A percentile compares a stretch with the other conserved stretches of the same genome.
Evolutionary conservation across 805 yeast genomes (phyloP).

Genomic region (Wickerhamomyces xylosicus): DNA sequence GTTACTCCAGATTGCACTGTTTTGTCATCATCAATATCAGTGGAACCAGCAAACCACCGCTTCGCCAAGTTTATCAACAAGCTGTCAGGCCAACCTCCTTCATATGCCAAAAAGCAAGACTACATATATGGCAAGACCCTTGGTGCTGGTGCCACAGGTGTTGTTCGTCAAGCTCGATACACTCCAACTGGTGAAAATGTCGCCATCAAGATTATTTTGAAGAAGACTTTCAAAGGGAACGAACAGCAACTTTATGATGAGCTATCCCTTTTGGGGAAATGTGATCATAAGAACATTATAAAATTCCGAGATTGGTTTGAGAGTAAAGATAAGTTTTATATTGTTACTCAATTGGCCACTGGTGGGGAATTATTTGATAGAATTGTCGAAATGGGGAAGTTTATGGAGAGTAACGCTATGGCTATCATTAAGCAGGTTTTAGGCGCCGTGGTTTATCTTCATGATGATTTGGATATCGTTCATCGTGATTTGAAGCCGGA

Average conservation of each 20-base stretch:
- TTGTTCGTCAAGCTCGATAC: conserved; percentile 68
- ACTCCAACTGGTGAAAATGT: conserved; percentile 53
- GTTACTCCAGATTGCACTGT: too few relatives aligned
- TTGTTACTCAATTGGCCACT: conserved; percentile 88
- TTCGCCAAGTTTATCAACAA: conserved; percentile 35
- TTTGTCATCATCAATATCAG: too few relatives aligned
- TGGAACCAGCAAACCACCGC: conserved; percentile 21
- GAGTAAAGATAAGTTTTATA: conserved; percentile 81
- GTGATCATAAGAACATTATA: conserved; percentile 83
- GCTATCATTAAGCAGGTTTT: conserved; percentile 63
- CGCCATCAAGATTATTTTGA: conserved; percentile 82
- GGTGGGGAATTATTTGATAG: conserved; percentile 95
- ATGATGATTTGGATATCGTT: conserved; percentile 57
- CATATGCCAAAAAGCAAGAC: conserved; percentile 53
- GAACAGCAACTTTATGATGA: conserved; percentile 76
- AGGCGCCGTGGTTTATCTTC: conserved; percentile 73
- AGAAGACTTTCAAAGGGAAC: conserved; percentile 74
- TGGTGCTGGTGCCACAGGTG: conserved; percentile 95
- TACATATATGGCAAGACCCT: conserved; percentile 75
- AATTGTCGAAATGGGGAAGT: conserved; percentile 68
- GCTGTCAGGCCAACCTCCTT: conserved; percentile 62
- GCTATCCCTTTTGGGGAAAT: conserved; percentile 51
- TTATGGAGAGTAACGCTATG: conserved; percentile 85
- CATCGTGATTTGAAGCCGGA: conserved; percentile 96
- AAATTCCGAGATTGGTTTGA: conserved; percentile 90